These are phyloP conservation scores for Oidiodendron maius DNA, from an alignment of 495 filamentous ascomycete genomes.

Conservation along the genomic window DNA sequence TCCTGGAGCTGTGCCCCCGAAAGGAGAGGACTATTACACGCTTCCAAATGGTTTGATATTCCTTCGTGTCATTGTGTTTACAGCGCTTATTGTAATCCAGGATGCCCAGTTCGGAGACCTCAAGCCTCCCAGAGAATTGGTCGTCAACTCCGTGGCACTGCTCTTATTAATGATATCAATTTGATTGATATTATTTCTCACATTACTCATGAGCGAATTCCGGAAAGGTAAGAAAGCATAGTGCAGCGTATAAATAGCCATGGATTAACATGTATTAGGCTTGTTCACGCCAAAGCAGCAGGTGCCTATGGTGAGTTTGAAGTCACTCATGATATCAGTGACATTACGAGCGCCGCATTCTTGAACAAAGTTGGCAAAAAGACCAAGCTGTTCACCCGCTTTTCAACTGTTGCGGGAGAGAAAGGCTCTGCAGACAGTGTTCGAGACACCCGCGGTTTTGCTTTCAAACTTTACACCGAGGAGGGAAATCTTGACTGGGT, in stretches of 20 bases:
- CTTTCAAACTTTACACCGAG: constrained; percentile 62
- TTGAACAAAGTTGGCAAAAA: constrained; percentile 11
- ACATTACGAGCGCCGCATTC: constrained; percentile 37
- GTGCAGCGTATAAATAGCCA: not conserved
- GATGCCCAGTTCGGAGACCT: constrained; percentile 36
- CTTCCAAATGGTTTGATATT: too few species aligned
- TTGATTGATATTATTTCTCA: constrained; percentile 45
- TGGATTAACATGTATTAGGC: constrained; percentile 9
- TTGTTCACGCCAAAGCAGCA: constrained; percentile 63
- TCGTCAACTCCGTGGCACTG: constrained; percentile 12
- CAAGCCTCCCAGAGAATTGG: constrained; percentile 28
- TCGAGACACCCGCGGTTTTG: constrained; percentile 71
- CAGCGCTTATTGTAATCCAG: too few species aligned
- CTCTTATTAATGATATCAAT: constrained; percentile 29
- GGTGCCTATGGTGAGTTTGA: constrained; percentile 63
- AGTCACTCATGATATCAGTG: constrained; percentile 57
- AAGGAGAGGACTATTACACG: too few species aligned
- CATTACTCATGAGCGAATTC: constrained; percentile 47
- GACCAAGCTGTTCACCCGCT: constrained; percentile 44
- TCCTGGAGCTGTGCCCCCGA: too few species aligned
- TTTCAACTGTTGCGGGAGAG: constrained; percentile 71
- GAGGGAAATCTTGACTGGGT: constrained; percentile 41
- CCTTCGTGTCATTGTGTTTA: too few species aligned
- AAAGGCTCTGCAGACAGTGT: constrained; percentile 67
- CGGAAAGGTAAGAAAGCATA: constrained; percentile 12